phyloP scores from a whole-genome alignment of 805 yeast genomes.

The Ogataea henricii region DNA sequence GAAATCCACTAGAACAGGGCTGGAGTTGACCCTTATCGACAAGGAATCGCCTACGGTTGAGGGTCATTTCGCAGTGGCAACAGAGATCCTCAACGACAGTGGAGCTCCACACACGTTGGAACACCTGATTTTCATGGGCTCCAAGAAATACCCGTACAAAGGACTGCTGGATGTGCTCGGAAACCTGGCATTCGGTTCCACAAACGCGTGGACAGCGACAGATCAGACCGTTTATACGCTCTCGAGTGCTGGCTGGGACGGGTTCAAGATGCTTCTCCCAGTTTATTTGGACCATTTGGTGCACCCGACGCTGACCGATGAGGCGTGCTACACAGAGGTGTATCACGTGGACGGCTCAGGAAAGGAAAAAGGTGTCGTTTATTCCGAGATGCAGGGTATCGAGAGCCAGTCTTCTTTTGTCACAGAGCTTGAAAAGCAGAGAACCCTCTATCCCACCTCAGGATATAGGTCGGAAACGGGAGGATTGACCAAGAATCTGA shows the following conservation, averaged over 20 bases:
- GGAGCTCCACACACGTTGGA: slow-evolving; percentile 97
- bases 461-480: slow-evolving; percentile 96
- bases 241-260: slow-evolving; percentile 95
- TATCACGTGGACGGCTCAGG: slow-evolving; percentile 91
- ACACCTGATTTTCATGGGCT: slow-evolving; percentile 94
- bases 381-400: slow-evolving; percentile 94
- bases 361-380: slow-evolving; percentile 94
- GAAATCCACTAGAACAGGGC: slow-evolving; percentile 77
- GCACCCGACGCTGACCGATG: slow-evolving; percentile 83
- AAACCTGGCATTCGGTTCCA: slow-evolving; percentile 76
- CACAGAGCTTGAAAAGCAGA: slow-evolving; percentile 59
- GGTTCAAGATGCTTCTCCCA: slow-evolving; percentile 81
- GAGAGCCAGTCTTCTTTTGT: slow-evolving; percentile 77
- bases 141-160: slow-evolving; percentile 83
- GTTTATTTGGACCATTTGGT: slow-evolving; percentile 86
- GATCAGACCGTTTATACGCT: slow-evolving; percentile 95
- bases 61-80: slow-evolving; percentile 95
- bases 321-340: slow-evolving; percentile 91
- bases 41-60: slow-evolving; percentile 85
- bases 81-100: slow-evolving; percentile 82
- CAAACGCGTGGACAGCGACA: slow-evolving; percentile 97
- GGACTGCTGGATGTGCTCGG: slow-evolving; percentile 89
- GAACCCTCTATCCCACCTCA: slow-evolving; percentile 56
- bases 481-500: slow-evolving; percentile 76
- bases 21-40: slow-evolving; percentile 73